Evolutionary conservation across 495 filamentous ascomycete genomes (phyloP).

Genomic region (Penicillium soppii): DNA sequence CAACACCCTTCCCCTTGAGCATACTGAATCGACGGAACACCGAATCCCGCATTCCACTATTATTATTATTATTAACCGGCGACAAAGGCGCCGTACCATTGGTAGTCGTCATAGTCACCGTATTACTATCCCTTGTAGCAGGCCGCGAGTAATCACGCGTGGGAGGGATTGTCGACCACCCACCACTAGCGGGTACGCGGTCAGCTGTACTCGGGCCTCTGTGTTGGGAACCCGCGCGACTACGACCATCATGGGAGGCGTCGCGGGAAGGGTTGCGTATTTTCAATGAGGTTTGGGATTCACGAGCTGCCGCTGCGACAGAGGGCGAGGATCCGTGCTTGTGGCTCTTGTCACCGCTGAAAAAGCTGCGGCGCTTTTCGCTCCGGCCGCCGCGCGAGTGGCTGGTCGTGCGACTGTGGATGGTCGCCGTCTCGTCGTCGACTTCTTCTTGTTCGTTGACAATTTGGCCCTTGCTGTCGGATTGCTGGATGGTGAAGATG

Average conservation of each 20-base stretch:
- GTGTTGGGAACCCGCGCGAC: conserved; percentile 32
- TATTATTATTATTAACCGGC: conserved; percentile 7
- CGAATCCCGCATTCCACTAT: conserved; percentile 40
- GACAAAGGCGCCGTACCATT: conserved; percentile 11
- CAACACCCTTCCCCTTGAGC: conserved; percentile 45
- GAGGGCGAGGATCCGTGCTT: conserved; percentile 40
- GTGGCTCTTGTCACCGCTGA: conserved; percentile 36
- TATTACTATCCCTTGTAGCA: conserved; percentile 32
- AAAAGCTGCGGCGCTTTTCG: conserved; percentile 43
- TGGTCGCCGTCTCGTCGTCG: conserved; percentile 43
- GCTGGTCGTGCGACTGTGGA: conserved; percentile 44
- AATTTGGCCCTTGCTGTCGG: conserved; percentile 26
- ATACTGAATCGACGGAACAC: conserved; percentile 49
- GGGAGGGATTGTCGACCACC: conserved; percentile 42
- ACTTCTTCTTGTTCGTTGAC: conserved; percentile 22
- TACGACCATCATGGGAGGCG: conserved; percentile 35
- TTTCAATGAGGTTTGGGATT: conserved; percentile 24
- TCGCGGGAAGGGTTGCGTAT: conserved; percentile 32
- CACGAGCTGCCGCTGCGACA: conserved; percentile 33
- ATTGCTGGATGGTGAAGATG: conserved; percentile 33
- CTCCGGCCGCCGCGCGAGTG: conserved; percentile 38
- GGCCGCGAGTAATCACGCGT: conserved; percentile 40
- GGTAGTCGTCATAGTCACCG: conserved; percentile 13
- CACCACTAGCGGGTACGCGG: conserved; percentile 27
- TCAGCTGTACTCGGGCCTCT: conserved; percentile 24